Evolutionary conservation across 2,329 filamentous ascomycete genomes (phyloP).

Genomic region (Elsinoe perseae): DNA sequence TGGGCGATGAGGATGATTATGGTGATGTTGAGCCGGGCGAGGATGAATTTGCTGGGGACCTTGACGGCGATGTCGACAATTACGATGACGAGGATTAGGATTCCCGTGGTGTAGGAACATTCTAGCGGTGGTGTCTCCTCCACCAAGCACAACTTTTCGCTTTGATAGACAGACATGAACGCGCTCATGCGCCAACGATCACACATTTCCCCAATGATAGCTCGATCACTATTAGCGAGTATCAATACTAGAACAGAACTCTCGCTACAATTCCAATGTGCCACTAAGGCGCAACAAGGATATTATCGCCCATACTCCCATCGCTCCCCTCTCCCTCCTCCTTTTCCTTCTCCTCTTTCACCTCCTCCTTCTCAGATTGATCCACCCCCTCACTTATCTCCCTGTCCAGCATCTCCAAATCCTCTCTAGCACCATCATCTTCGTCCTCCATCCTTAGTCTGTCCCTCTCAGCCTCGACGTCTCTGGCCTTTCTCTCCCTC

Average conservation of each 20-base stretch:
- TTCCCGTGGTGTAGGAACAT: not conserved
- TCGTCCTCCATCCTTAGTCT: conserved; percentile 3
- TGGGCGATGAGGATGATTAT: not conserved
- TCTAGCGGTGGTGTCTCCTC: not conserved
- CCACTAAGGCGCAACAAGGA: not conserved
- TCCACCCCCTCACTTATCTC: conserved; percentile 6
- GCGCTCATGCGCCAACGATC: not conserved
- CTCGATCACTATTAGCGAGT: not conserved
- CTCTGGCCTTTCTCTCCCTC: not conserved
- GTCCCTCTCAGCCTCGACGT: not conserved
- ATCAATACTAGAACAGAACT: not conserved
- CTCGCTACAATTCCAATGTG: not conserved
- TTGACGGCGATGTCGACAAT: not conserved
- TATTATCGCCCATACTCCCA: conserved; percentile 1
- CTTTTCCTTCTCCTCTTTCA: not conserved
- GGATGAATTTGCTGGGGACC: not conserved
- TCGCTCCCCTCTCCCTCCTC: not conserved
- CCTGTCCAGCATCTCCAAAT: conserved; percentile 13
- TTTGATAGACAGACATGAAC: not conserved
- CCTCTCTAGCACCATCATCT: conserved; percentile 3
- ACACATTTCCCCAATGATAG: not conserved
- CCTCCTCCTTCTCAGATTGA: not conserved
- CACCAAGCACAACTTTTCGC: not conserved
- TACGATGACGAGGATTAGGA: too few relatives aligned
- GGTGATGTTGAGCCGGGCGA: not conserved